phyloP scores from a whole-genome alignment of 2,329 filamentous ascomycete species.

The Pleurostoma richardsiae region DNA sequence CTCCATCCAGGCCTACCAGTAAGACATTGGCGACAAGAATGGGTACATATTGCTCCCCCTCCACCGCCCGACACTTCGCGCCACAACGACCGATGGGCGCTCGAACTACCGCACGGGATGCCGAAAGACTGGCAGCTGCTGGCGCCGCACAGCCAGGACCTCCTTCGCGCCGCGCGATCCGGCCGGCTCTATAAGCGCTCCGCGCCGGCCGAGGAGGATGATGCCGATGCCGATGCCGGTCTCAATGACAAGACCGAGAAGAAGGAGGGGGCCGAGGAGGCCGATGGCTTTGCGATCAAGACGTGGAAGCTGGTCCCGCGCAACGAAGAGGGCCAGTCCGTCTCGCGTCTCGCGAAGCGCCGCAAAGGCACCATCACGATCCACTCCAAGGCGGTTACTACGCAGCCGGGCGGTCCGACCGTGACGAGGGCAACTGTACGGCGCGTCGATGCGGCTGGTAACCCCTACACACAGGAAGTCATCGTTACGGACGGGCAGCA shows the following conservation, averaged over 20 bases:
- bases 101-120: slow-evolving; percentile 73
- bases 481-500: slow-evolving; percentile 74
- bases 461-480: slow-evolving; percentile 78
- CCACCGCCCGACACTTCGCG: slow-evolving; percentile 57
- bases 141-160: slow-evolving; percentile 72
- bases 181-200: slow-evolving; percentile 72
- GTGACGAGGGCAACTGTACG: slow-evolving; percentile 77
- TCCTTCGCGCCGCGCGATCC: slow-evolving; percentile 75
- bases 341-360: slow-evolving; percentile 56
- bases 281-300: slow-evolving; percentile 49
- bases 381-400: slow-evolving; percentile 44
- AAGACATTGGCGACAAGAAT: slow-evolving; percentile 79
- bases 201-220: slow-evolving; percentile 55
- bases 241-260: slow-evolving; percentile 49
- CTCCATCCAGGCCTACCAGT: slow-evolving; percentile 71
- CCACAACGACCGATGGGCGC: slow-evolving; percentile 64
- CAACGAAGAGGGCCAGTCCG: slow-evolving; percentile 45
- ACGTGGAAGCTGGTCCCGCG: slow-evolving; percentile 59
- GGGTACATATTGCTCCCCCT: slow-evolving; percentile 63
- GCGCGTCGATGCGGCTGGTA: slow-evolving; percentile 71
- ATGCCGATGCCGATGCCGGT: slow-evolving; percentile 42
- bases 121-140: slow-evolving; percentile 79
- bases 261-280: slow-evolving; percentile 59
- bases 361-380: slow-evolving; percentile 57
- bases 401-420: slow-evolving; percentile 43